phyloP scores from a whole-genome alignment of 257 asterid genomes.

The Misopates orontium region DNA sequence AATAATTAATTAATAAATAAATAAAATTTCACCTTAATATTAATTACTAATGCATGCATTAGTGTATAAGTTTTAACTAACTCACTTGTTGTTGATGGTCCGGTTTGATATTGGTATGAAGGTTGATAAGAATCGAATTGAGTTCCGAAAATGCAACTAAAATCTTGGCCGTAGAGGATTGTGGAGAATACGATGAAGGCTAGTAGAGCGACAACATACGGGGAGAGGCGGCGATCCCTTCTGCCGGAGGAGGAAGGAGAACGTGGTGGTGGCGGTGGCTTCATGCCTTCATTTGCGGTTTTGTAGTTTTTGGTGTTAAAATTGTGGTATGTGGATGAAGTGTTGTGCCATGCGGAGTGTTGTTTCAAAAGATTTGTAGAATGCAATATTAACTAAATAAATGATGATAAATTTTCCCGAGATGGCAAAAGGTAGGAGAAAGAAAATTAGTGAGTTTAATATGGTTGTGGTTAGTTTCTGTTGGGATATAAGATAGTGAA shows the following conservation, averaged over 20 bases:
- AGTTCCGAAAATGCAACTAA: conserved; percentile 40
- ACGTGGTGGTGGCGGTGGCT: conserved; percentile 31
- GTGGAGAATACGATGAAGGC: conserved; percentile 57
- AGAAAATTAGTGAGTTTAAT: not conserved
- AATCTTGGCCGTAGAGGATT: conserved; percentile 50
- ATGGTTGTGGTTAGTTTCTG: not conserved
- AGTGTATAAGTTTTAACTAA: conserved; percentile 23
- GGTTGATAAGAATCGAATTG: conserved; percentile 11
- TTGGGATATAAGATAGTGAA: not conserved
- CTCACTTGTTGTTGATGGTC: conserved; percentile 15
- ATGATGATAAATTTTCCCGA: too few species aligned
- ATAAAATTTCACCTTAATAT: not conserved
- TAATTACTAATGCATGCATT: not conserved
- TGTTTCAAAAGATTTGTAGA: too few species aligned
- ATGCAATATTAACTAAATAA: not conserved
- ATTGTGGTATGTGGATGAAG: too few species aligned
- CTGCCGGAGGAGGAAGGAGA: conserved; percentile 39
- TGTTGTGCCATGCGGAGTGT: too few species aligned
- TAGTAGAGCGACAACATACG: conserved; percentile 40
- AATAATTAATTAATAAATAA: not conserved
- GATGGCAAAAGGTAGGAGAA: too few species aligned
- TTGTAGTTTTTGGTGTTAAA: too few species aligned
- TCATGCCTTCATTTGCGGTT: not conserved
- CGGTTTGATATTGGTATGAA: not conserved
- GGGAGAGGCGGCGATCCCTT: conserved; percentile 46